Evolutionary conservation across 176 grass and related monocot species (phyloP).

Genomic region (Eragrostis nindensis): DNA sequence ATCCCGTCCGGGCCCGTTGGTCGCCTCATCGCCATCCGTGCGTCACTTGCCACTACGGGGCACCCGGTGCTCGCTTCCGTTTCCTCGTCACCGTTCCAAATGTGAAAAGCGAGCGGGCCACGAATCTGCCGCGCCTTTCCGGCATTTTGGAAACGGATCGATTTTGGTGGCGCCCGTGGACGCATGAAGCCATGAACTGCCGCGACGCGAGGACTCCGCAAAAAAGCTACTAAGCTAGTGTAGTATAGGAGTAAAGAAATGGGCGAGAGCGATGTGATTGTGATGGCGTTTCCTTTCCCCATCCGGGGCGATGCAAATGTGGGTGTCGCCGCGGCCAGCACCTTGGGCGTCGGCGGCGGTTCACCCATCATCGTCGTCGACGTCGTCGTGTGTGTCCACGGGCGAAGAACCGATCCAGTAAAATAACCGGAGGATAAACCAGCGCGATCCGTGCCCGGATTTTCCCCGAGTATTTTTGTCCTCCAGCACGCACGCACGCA

Average conservation of each 20-base stretch:
- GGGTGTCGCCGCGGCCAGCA: not conserved
- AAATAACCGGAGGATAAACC: not conserved
- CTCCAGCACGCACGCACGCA: not conserved
- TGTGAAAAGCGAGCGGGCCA: not conserved
- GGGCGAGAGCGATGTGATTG: not conserved
- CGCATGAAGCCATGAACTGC: no score
- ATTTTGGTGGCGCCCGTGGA: not conserved
- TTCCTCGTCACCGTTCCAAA: no score
- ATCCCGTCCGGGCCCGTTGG: not conserved
- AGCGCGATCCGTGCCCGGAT: conserved; percentile 3
- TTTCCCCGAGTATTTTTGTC: not conserved
- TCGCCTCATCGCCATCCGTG: not conserved
- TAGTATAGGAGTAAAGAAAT: not conserved
- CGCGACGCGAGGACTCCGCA: no score
- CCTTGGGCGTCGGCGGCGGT: not conserved
- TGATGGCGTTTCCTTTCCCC: no score
- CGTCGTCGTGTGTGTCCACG: not conserved
- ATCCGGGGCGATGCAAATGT: no score
- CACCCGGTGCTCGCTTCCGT: no score
- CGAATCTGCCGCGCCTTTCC: not conserved
- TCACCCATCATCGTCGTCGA: no score
- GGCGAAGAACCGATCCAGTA: not conserved
- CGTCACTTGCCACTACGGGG: not conserved
- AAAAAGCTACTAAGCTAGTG: no score
- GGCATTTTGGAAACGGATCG: not conserved